Base-by-base conservation (phyloP, 371 early-diverging fungal genomes). In the Paraphysoderma sedebokerense region DNA sequence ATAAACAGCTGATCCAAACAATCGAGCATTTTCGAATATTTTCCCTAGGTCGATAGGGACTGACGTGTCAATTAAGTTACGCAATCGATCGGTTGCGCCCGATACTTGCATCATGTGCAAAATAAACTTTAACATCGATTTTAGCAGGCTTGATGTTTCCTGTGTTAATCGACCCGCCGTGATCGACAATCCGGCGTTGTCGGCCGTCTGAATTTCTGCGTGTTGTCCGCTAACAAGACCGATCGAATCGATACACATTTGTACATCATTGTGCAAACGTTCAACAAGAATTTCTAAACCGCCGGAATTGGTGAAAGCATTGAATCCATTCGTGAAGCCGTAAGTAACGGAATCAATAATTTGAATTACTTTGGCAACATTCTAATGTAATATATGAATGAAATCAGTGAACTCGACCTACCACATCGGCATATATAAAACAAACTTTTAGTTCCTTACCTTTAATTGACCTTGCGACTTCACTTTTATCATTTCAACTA, bases 31-130 rank as follows among this genome's bases (percentile, higher is more conserved):
- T 37, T 76, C 66, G 60, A 95, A 76, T 17, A 92, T 77, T 1
- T 51, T 52, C 51, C 68, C 66, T 30, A 97, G 53, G 0, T 89
- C 77, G 3, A 56, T 47, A 1, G 96, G 93, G 30, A 95, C 60
- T n/a, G 79, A 56, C 2, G 86, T 79, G 39, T 97, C 98, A 33
- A 96, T 85, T 49, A 97, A 56, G 53, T 92, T 93, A 20, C 96
- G 79, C 50, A 97, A 54, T 0, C 91, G 80, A 52, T 92, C 93
- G 6, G 81, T 77, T 11, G 80, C 82, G 20, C 87, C 88, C 1
- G 85, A 71, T 20, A 46, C 47, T 59, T 92, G 91, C 83, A 93
- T 78, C 82, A 92, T 80, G 50, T 90, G 85, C 23, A 84, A 67
- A 27, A 91, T 63, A 52, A 92, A 81, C 63, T 88, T 87, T 47